Evolutionary conservation across 2,329 filamentous ascomycete genomes (phyloP).

Genomic region (Ceratocystis alfenasii): DNA sequence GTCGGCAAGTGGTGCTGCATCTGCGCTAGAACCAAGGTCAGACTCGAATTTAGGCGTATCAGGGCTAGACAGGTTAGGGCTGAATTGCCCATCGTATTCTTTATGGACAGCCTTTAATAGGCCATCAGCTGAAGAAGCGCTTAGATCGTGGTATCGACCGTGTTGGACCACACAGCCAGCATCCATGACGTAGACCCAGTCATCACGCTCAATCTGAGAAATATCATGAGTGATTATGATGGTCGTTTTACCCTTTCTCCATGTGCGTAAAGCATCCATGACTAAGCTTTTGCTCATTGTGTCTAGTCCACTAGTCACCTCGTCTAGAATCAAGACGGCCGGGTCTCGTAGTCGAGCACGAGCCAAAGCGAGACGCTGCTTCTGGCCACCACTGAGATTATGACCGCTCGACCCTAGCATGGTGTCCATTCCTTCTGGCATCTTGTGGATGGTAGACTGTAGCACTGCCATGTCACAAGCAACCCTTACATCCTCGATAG

Average conservation of each 20-base stretch:
- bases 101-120: neutral
- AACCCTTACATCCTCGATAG: conserved; percentile 39
- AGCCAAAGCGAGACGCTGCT: conserved; percentile 68
- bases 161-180: conserved; percentile 52
- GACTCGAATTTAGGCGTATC: neutral
- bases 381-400: conserved; percentile 72
- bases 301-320: conserved; percentile 51
- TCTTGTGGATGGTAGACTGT: conserved; percentile 49
- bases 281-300: conserved; percentile 49
- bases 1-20: neutral
- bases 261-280: conserved; percentile 62
- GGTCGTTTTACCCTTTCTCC: conserved; percentile 72
- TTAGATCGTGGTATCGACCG: neutral
- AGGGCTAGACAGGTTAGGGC: neutral
- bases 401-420: conserved; percentile 53
- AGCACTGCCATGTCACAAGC: conserved; percentile 59
- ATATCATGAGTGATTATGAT: conserved; percentile 90
- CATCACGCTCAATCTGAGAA: conserved; percentile 55
- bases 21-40: neutral
- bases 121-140: neutral
- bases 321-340: conserved; percentile 60
- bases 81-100: neutral
- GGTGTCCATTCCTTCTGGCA: conserved; percentile 63
- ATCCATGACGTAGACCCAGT: conserved; percentile 73
- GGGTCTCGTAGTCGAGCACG: conserved; percentile 66